Evolutionary conservation across 2,329 filamentous ascomycete species (phyloP), one percentile per base, ranked within the genome.

Genomic region (Trichoderma sp.): DNA sequence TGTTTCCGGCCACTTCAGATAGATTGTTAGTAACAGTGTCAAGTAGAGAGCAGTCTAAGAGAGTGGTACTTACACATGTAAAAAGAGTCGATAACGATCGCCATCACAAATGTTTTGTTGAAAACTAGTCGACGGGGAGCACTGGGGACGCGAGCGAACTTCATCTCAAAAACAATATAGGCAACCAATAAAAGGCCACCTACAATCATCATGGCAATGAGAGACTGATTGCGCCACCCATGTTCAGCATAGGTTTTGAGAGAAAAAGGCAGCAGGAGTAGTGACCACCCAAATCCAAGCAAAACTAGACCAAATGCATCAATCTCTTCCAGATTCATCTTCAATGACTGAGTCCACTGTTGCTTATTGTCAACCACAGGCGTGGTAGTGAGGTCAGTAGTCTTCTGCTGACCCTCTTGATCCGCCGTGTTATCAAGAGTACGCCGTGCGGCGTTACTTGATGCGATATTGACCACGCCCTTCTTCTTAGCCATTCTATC

Each of bases 251-350:
- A 81, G 4, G 79, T 80, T 64, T 82, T 81, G 21, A 93, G 84
- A 7, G 85, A 90, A 79, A 94, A 89, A 0, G 91, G 90, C 3
- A 94, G 85, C n/a, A 93, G 82, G 75, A 93, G 88, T 11, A 92
- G 80, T 0, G 84, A 82, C 71, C 86, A 85, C 0, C 86, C 86
- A 36, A 81, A 83, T 24, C 81, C 83, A 39, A 88, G 82, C 1
- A 88, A 78, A 18, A 85, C 62, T 2, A 84, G 78, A 3, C 86
- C 86, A 60, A 78, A 74, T 1, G 77, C 76, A 60, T 79, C 77
- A 53, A 78, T 78, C 58, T 78, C 78, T 43, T 87, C 81, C 18
- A 85, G 78, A 76, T 90, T 89, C 18, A 71, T 71, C 47, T 72
- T 68, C 58, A 78, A 34, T 47, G 76, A 71, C 39, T 74, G 66